phyloP scores from a whole-genome alignment of 2,329 filamentous ascomycete genomes.

The Corynespora cassiicola region DNA sequence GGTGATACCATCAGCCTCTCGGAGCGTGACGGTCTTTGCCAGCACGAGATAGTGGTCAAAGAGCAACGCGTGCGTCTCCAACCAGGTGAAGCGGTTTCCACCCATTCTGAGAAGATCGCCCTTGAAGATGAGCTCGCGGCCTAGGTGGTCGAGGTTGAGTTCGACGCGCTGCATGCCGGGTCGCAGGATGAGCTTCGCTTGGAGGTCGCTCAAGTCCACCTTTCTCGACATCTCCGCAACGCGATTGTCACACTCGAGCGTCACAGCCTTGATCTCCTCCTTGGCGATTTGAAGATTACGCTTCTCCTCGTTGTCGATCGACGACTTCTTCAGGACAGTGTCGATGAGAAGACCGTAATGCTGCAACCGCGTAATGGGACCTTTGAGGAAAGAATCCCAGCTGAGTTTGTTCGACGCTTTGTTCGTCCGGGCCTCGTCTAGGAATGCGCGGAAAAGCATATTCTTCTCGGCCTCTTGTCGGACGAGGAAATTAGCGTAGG shows the following conservation, averaged over 20 bases:
- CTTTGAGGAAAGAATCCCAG: conserved; percentile 94
- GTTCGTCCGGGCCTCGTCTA: conserved; percentile 80
- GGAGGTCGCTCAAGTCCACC: conserved; percentile 84
- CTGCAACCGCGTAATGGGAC: conserved; percentile 90
- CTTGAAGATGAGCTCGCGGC: conserved; percentile 84
- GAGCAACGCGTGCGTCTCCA: conserved; percentile 90
- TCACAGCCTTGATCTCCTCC: conserved; percentile 88
- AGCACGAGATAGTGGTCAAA: conserved; percentile 98
- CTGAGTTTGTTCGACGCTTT: conserved; percentile 81
- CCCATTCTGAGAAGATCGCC: conserved; percentile 90
- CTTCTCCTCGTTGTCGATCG: conserved; percentile 87
- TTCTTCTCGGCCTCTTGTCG: conserved; percentile 86
- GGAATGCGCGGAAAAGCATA: conserved; percentile 82
- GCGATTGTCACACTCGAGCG: conserved; percentile 87
- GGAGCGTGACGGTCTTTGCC: conserved; percentile 75
- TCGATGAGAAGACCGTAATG: conserved; percentile 84
- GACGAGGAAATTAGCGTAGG: conserved; percentile 81
- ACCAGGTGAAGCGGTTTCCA: conserved; percentile 87
- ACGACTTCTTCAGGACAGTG: conserved; percentile 84
- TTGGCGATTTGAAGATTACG: conserved; percentile 82
- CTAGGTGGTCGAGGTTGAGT: conserved; percentile 92
- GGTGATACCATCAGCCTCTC: conserved; percentile 72
- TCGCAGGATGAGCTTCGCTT: conserved; percentile 81
- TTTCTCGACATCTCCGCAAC: conserved; percentile 93
- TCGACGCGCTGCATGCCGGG: conserved; percentile 85